Evolutionary conservation across 148 eudicot genomes (phyloP).

Genomic region (Hydrangea macrophylla): DNA sequence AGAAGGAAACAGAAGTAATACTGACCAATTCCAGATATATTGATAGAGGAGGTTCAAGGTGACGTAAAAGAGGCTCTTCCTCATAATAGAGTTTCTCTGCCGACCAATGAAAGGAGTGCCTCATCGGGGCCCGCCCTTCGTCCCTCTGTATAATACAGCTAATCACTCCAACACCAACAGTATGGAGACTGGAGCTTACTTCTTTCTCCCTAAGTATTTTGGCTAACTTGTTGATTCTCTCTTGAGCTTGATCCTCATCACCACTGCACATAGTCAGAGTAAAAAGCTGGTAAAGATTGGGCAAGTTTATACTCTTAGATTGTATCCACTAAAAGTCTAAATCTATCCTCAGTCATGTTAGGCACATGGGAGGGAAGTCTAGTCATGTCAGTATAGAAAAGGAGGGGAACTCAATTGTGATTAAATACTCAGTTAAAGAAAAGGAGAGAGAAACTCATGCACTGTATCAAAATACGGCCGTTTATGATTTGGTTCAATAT

Average conservation of each 20-base stretch:
- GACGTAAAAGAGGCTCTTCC: slow-evolving; percentile 90
- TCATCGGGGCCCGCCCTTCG: slow-evolving; percentile 96
- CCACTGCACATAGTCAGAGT: slow-evolving; percentile 57
- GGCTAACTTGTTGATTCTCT: slow-evolving; percentile 85
- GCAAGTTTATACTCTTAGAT: not conserved
- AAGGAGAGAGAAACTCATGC: not conserved
- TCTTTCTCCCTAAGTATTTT: slow-evolving; percentile 86
- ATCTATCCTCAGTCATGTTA: not conserved
- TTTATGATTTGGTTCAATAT: not conserved
- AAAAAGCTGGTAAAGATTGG: slow-evolving; percentile 7
- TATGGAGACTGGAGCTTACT: slow-evolving; percentile 71
- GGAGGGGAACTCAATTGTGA: no score
- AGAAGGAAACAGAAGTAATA: slow-evolving; percentile 1
- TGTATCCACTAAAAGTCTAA: slow-evolving; percentile 4
- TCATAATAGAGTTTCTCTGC: slow-evolving; percentile 61
- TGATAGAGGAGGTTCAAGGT: slow-evolving; percentile 97
- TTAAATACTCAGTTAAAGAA: not conserved
- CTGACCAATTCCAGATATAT: slow-evolving; percentile 92
- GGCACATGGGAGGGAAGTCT: not conserved
- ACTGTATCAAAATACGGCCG: not conserved
- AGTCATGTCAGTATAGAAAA: no score
- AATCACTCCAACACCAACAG: slow-evolving; percentile 79
- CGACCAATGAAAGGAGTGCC: slow-evolving; percentile 97
- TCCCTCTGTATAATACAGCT: slow-evolving; percentile 99
- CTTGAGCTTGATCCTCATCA: slow-evolving; percentile 99